Conservation (phyloP, 257 asterid species). For the Przewalskia tangutica region DNA sequence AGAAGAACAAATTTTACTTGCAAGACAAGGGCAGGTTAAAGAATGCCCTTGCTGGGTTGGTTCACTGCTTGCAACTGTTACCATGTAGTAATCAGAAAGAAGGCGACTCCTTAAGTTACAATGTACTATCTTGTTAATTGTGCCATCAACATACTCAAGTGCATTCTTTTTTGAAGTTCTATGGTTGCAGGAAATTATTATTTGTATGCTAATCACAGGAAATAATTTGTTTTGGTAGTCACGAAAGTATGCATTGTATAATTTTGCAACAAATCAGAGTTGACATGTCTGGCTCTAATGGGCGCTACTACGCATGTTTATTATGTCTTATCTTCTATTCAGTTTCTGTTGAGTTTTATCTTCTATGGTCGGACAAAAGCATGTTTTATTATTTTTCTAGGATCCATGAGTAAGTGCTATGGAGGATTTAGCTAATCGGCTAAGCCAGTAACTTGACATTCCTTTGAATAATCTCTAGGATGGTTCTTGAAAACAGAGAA, state of each 20-base stretch:
- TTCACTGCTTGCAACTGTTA: slow-evolving; percentile 68
- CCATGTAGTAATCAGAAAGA: slow-evolving; percentile 37
- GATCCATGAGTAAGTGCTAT: background rate
- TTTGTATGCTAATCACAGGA: background rate
- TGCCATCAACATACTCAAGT: slow-evolving; percentile 1
- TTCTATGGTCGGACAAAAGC: background rate
- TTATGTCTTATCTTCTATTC: background rate
- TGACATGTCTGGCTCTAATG: background rate
- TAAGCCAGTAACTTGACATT: background rate
- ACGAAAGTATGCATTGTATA: background rate
- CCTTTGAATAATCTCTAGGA: background rate
- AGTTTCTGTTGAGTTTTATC: background rate
- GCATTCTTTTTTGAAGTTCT: background rate
- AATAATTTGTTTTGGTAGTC: background rate
- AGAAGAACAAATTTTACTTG: slow-evolving; percentile 56
- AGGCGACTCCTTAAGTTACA: slow-evolving; percentile 32
- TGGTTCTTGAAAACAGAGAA: background rate
- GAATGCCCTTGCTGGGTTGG: slow-evolving; percentile 56
- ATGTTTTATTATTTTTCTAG: background rate
- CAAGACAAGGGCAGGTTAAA: slow-evolving; percentile 71
- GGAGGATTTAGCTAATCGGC: background rate
- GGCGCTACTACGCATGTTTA: background rate
- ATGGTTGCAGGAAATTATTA: background rate
- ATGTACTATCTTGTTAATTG: slow-evolving; percentile 34
- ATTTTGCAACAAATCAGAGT: background rate